Conservation (phyloP, 805 yeast species). For the Novakomyces olei region DNA sequence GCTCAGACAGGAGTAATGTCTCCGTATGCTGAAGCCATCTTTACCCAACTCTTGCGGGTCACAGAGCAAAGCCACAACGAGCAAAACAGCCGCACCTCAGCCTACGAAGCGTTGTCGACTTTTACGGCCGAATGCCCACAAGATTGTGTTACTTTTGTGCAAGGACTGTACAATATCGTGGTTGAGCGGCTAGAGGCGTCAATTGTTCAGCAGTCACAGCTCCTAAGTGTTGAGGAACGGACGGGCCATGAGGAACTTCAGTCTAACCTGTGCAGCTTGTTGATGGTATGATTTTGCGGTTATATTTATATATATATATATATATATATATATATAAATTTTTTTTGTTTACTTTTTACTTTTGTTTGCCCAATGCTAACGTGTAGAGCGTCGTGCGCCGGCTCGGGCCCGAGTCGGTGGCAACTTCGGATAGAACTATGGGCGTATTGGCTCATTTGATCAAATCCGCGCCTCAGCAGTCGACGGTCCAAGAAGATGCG, state of each 20-base stretch:
- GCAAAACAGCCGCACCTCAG: conserved; percentile 75
- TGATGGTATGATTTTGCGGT: too few species aligned
- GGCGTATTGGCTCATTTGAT: conserved; percentile 54
- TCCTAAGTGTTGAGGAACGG: conserved; percentile 44
- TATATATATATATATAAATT: too few species aligned
- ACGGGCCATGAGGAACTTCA: conserved; percentile 69
- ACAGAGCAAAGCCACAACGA: conserved; percentile 64
- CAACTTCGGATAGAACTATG: conserved; percentile 63
- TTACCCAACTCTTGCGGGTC: conserved; percentile 47
- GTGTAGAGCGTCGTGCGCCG: conserved; percentile 67
- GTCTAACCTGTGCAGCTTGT: conserved; percentile 47
- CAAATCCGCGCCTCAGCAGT: conserved; percentile 37
- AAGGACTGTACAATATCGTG: conserved; percentile 52
- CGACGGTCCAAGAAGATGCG: conserved; percentile 81
- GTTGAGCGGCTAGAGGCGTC: conserved; percentile 53
- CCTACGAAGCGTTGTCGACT: conserved; percentile 77
- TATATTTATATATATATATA: too few species aligned
- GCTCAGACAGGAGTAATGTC: conserved; percentile 41
- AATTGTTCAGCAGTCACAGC: conserved; percentile 33
- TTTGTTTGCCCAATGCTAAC: too few species aligned
- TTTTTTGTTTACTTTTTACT: too few species aligned
- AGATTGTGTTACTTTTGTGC: conserved; percentile 59
- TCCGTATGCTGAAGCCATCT: conserved; percentile 43
- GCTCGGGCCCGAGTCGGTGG: conserved; percentile 32
- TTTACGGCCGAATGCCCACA: too few species aligned